phyloP scores from a whole-genome alignment of 2,329 filamentous ascomycete genomes.

The Epichloe sibirici region DNA sequence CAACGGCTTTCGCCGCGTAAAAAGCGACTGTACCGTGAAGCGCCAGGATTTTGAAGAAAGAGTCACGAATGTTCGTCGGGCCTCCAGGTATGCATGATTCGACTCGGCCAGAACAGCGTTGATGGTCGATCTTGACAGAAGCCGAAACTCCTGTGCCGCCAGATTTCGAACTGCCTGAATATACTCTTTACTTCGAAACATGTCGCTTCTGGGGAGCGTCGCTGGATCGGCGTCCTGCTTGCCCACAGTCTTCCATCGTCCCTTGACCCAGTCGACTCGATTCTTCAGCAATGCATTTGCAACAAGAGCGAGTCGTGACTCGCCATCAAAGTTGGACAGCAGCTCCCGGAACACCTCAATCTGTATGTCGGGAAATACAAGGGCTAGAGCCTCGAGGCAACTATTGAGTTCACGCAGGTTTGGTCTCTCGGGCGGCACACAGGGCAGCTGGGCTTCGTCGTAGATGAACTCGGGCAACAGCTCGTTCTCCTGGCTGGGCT shows the following conservation, averaged over 20 bases:
- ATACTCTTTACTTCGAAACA: constrained; percentile 56
- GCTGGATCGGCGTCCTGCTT: constrained; percentile 19
- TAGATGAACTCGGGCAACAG: constrained; percentile 35
- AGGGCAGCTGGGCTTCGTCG: constrained; percentile 41
- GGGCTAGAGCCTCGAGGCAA: constrained; percentile 54
- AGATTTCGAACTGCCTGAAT: constrained; percentile 55
- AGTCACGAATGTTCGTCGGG: constrained; percentile 55
- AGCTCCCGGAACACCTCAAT: constrained; percentile 75
- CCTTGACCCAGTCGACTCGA: constrained; percentile 56
- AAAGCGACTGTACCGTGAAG: constrained; percentile 58
- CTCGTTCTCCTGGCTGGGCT: constrained; percentile 17
- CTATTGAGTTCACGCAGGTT: constrained; percentile 59
- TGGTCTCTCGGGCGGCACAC: constrained; percentile 37
- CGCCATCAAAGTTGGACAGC: constrained; percentile 60
- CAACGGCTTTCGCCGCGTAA: constrained; percentile 50
- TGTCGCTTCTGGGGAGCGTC: constrained; percentile 45
- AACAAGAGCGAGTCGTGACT: constrained; percentile 65
- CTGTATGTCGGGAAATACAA: constrained; percentile 70
- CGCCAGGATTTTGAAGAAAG: constrained; percentile 67
- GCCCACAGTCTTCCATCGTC: constrained; percentile 44
- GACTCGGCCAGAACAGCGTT: constrained; percentile 68
- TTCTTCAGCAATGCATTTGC: constrained; percentile 67
- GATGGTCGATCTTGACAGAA: constrained; percentile 60
- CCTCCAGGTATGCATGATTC: constrained; percentile 67
- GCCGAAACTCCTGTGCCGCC: constrained; percentile 64